Percentiles rank a stretch among this genome's conserved stretches.
phyloP scores from a whole-genome alignment of 1,284 basidiomycete genomes.

The Pseudozyma hubeiensis region DNA sequence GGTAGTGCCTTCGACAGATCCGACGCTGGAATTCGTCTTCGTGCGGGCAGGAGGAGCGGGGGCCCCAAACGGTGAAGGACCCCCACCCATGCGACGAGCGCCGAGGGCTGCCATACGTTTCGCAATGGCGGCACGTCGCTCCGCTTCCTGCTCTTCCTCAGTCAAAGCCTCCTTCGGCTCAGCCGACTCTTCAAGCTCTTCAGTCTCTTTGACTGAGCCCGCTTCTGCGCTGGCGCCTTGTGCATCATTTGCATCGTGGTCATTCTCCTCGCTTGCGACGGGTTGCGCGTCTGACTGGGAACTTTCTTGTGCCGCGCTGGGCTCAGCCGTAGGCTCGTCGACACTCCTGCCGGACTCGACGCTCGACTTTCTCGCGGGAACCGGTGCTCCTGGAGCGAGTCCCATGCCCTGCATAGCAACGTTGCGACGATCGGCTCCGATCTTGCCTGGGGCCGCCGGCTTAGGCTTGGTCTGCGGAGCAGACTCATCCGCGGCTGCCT shows the following conservation, averaged over 20 bases:
- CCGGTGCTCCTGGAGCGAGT: conserved; percentile 30
- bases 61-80: conserved; percentile 37
- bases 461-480: conserved; percentile 45
- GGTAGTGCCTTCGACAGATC: conserved; percentile 28
- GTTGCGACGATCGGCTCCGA: conserved; percentile 43
- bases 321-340: conserved; percentile 5
- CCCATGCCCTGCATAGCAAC: conserved; percentile 54
- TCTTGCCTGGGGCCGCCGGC: conserved; percentile 44
- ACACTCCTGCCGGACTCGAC: conserved; percentile 7
- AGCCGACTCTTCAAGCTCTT: conserved; percentile 10
- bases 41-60: conserved; percentile 30
- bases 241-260: conserved; percentile 4
- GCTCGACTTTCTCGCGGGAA: conserved; percentile 23
- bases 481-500: conserved; percentile 34
- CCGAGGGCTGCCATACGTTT: conserved; percentile 66
- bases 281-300: not conserved
- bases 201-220: not conserved
- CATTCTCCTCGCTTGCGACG: conserved; percentile 4
- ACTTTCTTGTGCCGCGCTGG: conserved; percentile 3
- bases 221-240: conserved; percentile 4
- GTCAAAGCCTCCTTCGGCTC: conserved; percentile 34
- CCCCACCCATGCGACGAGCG: conserved; percentile 60
- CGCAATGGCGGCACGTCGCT: conserved; percentile 58
- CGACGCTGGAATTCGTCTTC: conserved; percentile 21
- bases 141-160: conserved; percentile 58